A percentile compares a stretch with the other conserved stretches of the same genome.
phyloP scores from a whole-genome alignment of 2,329 filamentous ascomycete genomes.

The Pseudogymnoascus sp. region DNA sequence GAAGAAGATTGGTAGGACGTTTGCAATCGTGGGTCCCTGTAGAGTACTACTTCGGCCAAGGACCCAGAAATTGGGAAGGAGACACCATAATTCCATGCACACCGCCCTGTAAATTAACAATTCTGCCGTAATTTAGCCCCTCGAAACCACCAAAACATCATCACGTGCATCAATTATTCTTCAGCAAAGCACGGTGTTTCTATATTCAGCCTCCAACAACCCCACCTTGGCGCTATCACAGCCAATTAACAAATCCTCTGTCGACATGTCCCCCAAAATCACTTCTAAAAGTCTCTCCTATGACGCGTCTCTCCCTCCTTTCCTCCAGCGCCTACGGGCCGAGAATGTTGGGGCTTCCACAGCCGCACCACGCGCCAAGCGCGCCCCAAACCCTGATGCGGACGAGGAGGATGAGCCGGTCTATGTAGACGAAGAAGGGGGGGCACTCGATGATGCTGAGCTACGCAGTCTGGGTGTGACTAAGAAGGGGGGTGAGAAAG shows the following conservation, averaged over 20 bases:
- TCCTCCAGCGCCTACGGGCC: slow-evolving; percentile 49
- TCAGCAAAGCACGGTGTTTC: not conserved
- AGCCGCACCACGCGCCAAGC: slow-evolving; percentile 28
- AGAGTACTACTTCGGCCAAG: not conserved
- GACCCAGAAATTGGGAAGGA: not conserved
- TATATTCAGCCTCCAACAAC: slow-evolving; percentile 1
- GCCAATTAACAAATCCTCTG: not conserved
- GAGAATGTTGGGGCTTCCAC: slow-evolving; percentile 35
- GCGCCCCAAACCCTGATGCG: slow-evolving; percentile 53
- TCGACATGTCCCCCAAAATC: slow-evolving; percentile 42
- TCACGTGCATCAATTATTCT: not conserved
- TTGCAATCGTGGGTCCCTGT: not conserved
- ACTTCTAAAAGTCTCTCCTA: slow-evolving; percentile 65
- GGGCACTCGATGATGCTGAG: slow-evolving; percentile 36
- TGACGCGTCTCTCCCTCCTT: slow-evolving; percentile 50
- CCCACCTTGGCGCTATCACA: not conserved
- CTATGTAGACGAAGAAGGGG: slow-evolving; percentile 64
- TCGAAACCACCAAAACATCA: not conserved
- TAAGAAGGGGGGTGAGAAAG: slow-evolving; percentile 13
- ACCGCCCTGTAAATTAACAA: slow-evolving; percentile 3
- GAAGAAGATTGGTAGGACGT: not conserved
- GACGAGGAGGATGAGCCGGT: slow-evolving; percentile 71
- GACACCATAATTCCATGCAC: slow-evolving; percentile 6
- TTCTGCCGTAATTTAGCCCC: slow-evolving; percentile 8
- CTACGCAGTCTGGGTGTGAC: not conserved